phyloP scores from a whole-genome alignment of 768 basidiomycete species.

The Leccinum rimulosum region DNA sequence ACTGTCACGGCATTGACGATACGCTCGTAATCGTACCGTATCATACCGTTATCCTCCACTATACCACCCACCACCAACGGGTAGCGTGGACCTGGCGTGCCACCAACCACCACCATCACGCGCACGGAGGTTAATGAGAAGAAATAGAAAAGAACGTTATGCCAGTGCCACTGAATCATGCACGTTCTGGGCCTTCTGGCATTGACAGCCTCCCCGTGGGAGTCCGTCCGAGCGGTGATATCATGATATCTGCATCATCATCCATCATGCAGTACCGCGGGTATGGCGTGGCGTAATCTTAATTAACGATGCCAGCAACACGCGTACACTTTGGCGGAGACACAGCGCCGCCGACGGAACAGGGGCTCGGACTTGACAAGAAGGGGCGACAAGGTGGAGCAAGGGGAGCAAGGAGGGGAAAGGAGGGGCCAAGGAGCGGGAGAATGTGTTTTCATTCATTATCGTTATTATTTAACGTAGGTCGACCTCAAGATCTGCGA shows the following conservation, averaged over 20 bases:
- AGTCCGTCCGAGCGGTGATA: background rate
- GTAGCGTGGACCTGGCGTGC: constrained; percentile 1
- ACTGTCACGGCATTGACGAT: background rate
- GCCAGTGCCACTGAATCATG: background rate
- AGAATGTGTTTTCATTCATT: background rate
- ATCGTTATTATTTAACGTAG: background rate
- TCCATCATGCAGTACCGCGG: background rate
- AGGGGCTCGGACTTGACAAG: background rate
- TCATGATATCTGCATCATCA: background rate
- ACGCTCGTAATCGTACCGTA: background rate
- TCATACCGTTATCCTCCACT: background rate
- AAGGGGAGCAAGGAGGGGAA: background rate
- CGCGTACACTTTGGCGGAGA: background rate
- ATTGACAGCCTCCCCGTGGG: background rate
- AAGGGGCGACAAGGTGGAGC: background rate
- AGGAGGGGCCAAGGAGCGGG: background rate
- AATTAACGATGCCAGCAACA: background rate
- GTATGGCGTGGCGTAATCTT: background rate
- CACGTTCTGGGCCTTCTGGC: background rate
- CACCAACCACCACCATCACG: background rate
- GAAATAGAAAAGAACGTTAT: background rate
- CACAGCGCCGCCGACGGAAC: background rate
- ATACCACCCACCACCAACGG: background rate
- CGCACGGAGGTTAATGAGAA: background rate
- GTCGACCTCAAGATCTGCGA: background rate